A percentile compares a stretch with the other conserved stretches of the same genome.
These are phyloP conservation scores for Geotrichum cucujoidarum DNA, from an alignment of 1,139 yeast species.

Conservation along the genomic window DNA sequence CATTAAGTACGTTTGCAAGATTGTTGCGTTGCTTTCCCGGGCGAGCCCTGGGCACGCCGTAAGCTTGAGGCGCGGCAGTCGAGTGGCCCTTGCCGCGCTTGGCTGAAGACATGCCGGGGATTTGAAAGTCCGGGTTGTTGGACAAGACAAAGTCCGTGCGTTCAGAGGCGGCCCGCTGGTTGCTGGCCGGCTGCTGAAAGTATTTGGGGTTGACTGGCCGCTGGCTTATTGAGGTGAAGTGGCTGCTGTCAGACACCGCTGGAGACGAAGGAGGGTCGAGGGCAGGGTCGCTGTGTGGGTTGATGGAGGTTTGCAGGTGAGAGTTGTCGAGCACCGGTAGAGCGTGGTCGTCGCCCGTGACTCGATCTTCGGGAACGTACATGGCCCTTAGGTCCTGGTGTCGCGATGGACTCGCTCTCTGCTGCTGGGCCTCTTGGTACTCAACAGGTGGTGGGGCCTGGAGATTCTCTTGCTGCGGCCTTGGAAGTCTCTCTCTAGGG, in stretches of 20 bases:
- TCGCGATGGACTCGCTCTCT: not conserved
- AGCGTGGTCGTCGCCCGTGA: not conserved
- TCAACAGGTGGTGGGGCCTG: too few species aligned
- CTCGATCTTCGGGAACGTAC: not conserved
- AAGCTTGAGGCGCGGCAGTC: constrained; percentile 11
- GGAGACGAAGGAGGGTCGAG: constrained; percentile 19
- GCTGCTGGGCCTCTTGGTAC: not conserved
- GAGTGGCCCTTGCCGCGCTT: not conserved
- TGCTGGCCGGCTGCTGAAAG: constrained; percentile 24
- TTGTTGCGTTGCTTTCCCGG: constrained; percentile 11
- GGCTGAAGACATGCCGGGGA: constrained; percentile 20
- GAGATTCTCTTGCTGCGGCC: not conserved
- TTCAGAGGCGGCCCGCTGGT: constrained; percentile 20
- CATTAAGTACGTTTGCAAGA: constrained; percentile 6
- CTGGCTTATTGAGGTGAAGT: constrained; percentile 76
- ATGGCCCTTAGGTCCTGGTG: not conserved
- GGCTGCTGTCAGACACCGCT: constrained; percentile 42
- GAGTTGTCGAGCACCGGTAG: constrained; percentile 2
- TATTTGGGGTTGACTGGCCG: constrained; percentile 66
- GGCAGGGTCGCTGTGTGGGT: not conserved
- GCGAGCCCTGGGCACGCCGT: constrained; percentile 17
- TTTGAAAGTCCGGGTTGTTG: constrained; percentile 36
- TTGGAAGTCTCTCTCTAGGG: too few species aligned
- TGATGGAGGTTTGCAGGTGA: not conserved
- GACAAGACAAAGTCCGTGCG: constrained; percentile 33